Conservation (phyloP, 2,329 filamentous ascomycete genomes). For the Anisogramma anomala region DNA sequence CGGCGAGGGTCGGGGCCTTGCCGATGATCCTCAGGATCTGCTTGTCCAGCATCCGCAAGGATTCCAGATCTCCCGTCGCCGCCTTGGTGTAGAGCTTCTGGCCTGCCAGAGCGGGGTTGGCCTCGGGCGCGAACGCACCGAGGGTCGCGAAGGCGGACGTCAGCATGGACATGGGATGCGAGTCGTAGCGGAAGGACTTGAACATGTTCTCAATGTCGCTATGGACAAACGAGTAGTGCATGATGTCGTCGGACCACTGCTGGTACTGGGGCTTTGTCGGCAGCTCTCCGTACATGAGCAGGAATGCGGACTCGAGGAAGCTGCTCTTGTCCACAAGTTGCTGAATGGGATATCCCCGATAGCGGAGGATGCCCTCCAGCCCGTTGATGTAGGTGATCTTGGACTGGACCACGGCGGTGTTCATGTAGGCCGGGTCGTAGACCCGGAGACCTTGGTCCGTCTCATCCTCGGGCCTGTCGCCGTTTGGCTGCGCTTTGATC, state of each 20-base stretch:
- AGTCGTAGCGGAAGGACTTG: conserved; percentile 39
- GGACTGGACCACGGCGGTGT: conserved; percentile 38
- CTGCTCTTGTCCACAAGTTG: conserved; percentile 37
- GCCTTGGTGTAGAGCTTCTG: conserved; percentile 39
- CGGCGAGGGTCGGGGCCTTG: conserved; percentile 38
- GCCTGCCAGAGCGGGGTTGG: conserved; percentile 37
- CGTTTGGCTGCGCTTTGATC: conserved; percentile 27
- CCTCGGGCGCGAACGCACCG: conserved; percentile 37
- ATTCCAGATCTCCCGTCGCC: conserved; percentile 28
- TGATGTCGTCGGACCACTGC: conserved; percentile 35
- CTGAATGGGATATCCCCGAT: conserved; percentile 41
- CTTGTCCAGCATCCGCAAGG: conserved; percentile 35
- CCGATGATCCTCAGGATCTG: conserved; percentile 41
- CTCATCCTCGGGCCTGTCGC: conserved; percentile 32
- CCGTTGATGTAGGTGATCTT: conserved; percentile 43
- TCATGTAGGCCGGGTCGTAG: conserved; percentile 42
- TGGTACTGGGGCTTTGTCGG: conserved; percentile 30
- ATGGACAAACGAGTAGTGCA: conserved; percentile 40
- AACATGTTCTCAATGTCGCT: conserved; percentile 38
- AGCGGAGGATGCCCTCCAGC: conserved; percentile 37
- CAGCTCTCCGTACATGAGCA: conserved; percentile 40
- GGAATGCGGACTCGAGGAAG: conserved; percentile 38
- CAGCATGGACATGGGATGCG: conserved; percentile 41
- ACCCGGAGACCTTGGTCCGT: conserved; percentile 37
- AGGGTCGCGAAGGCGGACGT: conserved; percentile 38